These are phyloP conservation scores for Metschnikowia corniflorae DNA, from an alignment of 805 yeast genomes.

Conservation along the genomic window DNA sequence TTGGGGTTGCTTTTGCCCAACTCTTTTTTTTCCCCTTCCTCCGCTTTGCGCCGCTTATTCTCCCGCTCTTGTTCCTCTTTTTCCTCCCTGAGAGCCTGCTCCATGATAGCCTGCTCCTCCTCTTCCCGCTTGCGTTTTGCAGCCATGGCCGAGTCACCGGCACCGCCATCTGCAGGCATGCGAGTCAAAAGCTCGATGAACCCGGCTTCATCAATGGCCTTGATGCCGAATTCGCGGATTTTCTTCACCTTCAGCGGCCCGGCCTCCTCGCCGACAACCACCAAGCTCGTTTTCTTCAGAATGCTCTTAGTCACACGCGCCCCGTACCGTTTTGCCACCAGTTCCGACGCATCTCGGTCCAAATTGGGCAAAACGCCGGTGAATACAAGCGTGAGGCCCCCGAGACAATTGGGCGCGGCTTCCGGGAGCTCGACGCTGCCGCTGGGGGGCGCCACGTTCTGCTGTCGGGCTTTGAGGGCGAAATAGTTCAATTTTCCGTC, in stretches of 20 bases:
- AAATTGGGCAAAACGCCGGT: conserved; percentile 85
- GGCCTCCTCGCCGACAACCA: conserved; percentile 92
- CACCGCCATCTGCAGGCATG: conserved; percentile 93
- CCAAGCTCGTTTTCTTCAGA: conserved; percentile 79
- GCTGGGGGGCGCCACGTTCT: conserved; percentile 26
- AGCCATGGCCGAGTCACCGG: conserved; percentile 70
- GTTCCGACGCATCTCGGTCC: conserved; percentile 72
- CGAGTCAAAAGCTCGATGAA: conserved; percentile 65
- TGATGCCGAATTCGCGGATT: conserved; percentile 67
- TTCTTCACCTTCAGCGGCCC: conserved; percentile 91
- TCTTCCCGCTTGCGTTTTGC: conserved; percentile 66
- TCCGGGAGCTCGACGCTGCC: conserved; percentile 58
- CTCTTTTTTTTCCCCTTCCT: conserved; percentile 9
- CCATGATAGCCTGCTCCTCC: conserved; percentile 56
- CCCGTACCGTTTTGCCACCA: conserved; percentile 79
- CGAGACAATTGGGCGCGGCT: conserved; percentile 80
- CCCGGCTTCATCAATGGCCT: conserved; percentile 85
- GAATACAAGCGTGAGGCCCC: conserved; percentile 88
- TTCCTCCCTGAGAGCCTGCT: conserved; percentile 39
- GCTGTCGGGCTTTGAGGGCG: conserved; percentile 36
- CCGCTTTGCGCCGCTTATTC: conserved; percentile 37
- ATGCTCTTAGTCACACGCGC: conserved; percentile 87
- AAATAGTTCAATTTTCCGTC: conserved; percentile 57
- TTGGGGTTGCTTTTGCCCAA: neutral
- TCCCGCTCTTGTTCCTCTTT: conserved; percentile 41